Evolutionary conservation across 805 yeast genomes (phyloP), one percentile per base, ranked within the genome.

Genomic region (Saccharomycopsis sp.): DNA sequence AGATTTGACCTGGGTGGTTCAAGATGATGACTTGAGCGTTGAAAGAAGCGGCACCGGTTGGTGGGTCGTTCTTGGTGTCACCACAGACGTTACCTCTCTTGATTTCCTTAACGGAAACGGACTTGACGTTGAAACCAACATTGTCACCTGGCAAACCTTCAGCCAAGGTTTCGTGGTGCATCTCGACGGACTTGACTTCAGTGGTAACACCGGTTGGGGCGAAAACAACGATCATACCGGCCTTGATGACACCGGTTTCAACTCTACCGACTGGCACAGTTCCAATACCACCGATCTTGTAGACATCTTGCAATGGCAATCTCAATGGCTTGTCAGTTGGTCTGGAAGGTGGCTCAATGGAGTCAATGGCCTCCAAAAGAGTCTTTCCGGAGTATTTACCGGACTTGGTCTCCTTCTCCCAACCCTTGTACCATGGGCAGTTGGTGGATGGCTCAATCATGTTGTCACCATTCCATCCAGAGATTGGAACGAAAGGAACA

Each of bases 261-360:
- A 88, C 91, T 81, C 94, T 86, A 71, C 95, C 96, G 80, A 86
- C 89, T 77, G 94, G 92, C 80, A 88, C 95, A 71, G 92, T 85
- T 70, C 91, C 91, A 71, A 86, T 84, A 81, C 89, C 91, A 81
- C 92, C 92, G 73, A 87, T 87, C 89, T 87, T 87, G 91, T 87
- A 87, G 71, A 88, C 89, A 81, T 88, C 95, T 79, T 85, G 89
- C 74, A 88, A 84, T 72, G 92, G 92, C 75, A 88, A 84, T 76
- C 92, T 86, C 75, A 88, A 87, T 71, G 92, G 89, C 84, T 85
- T 86, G 77, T 84, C 88, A 71, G 86, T 79, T 73, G 92, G 92
- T 77, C 92, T 85, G 69, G 76, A 62, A 65, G 91, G 90, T 72
- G 87, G 88, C 74, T 85, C 91, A 70, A 86, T 79, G 70, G 90